Base-by-base conservation (phyloP, 106 monocot species). In the Dendrobium huoshanense region DNA sequence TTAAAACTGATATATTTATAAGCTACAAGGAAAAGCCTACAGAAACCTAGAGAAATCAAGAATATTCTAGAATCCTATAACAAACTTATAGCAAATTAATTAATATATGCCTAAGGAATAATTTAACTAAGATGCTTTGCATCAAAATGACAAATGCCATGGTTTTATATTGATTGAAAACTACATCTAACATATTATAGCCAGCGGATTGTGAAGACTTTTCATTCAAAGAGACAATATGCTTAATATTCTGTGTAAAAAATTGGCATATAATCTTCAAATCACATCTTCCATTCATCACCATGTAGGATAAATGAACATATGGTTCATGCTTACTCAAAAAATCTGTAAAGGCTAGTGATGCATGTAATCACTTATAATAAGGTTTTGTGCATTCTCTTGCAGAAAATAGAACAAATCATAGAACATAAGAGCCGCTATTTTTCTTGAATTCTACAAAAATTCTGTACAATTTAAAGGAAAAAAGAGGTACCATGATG, bases 401-500 rank as follows among this genome's bases (percentile, higher is more conserved):
- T 19, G 3, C 20, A 45, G 45, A 45, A 16, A 58, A 64, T 64
- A 22, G 64, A 64, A 24, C n/a, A 22, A 9, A 45, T 13, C 15
- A 64, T 64, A 22, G 64, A 64, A 24, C n/a, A 22, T 64, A 25
- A 24, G 18, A 25, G 9, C 6, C 2, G 25, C 7, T n/a, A 64
- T 64, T 22, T 24, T 64, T 8, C 5, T 64, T 64, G 64, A 64
- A 64, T 64, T 64, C 7, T 25, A 24, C 24, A 22, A 64, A 64
- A 64, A 13, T 15, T 22, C 9, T 22, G 2, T n/a, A 9, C 24
- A 64, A 22, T 25, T 64, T 0, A 59, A 59, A 47, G 10, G 51
- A 8, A 25, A 24, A 22, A 25, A 70, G 11, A 31, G 37, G 19
- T 92, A 95, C 98, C 98, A 99, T 95, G 54, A 99, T 77, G 80